Evolutionary conservation across 75 land plant genomes (phyloP).

Genomic region (Selaginella moellendorffii): DNA sequence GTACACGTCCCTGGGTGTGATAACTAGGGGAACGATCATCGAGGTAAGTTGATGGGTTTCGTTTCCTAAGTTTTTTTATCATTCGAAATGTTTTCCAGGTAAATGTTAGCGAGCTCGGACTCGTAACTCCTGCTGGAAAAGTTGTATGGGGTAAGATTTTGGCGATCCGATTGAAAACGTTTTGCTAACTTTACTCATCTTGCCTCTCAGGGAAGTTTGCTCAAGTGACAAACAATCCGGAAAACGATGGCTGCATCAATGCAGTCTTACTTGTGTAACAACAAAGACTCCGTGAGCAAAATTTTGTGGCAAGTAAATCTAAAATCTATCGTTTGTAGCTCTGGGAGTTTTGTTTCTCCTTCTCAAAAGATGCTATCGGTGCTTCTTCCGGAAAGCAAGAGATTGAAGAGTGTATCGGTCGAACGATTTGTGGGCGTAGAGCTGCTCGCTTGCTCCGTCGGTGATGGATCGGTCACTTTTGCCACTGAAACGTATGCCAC

Average conservation of each 20-base stretch:
- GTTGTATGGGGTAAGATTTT: slow-evolving; percentile 83
- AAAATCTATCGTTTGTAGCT: no score
- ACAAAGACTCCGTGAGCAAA: no score
- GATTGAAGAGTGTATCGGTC: neutral
- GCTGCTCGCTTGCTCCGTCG: no score
- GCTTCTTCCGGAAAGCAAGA: neutral
- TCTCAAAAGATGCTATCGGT: neutral
- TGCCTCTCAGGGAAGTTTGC: slow-evolving; percentile 55
- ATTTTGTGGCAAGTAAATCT: no score
- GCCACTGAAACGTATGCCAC: neutral
- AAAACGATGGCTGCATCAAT: slow-evolving; percentile 84
- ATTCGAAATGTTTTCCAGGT: slow-evolving; percentile 37
- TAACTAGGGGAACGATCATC: slow-evolving; percentile 86
- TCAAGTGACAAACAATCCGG: slow-evolving; percentile 78
- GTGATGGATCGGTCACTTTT: no score
- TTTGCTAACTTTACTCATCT: neutral
- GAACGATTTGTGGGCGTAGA: no score
- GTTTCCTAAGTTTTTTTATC: no score
- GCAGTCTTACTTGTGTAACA: slow-evolving; percentile 64
- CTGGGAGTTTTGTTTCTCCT: no score
- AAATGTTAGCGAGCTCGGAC: slow-evolving; percentile 89
- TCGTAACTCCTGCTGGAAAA: slow-evolving; percentile 98
- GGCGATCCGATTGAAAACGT: neutral
- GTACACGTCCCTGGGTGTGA: slow-evolving; percentile 95
- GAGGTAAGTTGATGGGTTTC: slow-evolving; percentile 48